Evolutionary conservation across 352 stramenopile genomes (phyloP).

Genomic region (Pythium phragmitis): DNA sequence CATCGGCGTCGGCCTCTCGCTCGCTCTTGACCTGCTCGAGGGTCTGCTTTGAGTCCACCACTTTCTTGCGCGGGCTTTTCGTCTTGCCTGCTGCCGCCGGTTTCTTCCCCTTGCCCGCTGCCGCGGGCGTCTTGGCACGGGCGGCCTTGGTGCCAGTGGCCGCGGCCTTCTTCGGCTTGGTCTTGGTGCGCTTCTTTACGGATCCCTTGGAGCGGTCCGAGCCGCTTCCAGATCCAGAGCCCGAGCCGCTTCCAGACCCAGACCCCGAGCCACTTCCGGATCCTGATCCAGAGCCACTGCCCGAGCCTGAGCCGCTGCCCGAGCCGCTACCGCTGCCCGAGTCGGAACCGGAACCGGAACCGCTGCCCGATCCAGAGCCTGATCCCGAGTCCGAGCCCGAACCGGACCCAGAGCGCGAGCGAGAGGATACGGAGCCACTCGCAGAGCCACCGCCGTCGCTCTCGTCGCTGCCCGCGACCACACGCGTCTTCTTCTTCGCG

Average conservation of each 20-base stretch:
- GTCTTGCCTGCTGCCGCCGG: slow-evolving; percentile 18
- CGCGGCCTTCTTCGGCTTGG: slow-evolving; percentile 30
- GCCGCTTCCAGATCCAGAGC: slow-evolving; percentile 30
- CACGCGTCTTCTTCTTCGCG: slow-evolving; percentile 53
- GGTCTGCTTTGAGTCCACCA: slow-evolving; percentile 33
- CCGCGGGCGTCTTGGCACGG: slow-evolving; percentile 34
- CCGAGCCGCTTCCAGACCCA: slow-evolving; percentile 21
- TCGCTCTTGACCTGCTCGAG: slow-evolving; percentile 43
- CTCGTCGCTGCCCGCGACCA: slow-evolving; percentile 71
- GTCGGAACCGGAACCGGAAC: slow-evolving; percentile 29
- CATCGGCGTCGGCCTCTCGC: slow-evolving; percentile 52
- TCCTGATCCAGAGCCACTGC: slow-evolving; percentile 26
- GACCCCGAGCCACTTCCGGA: slow-evolving; percentile 23
- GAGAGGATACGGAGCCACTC: slow-evolving; percentile 56
- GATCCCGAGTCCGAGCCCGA: slow-evolving; percentile 33
- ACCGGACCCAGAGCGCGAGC: slow-evolving; percentile 32
- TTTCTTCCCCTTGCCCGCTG: slow-evolving; percentile 27
- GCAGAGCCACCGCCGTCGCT: slow-evolving; percentile 55
- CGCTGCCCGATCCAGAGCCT: slow-evolving; percentile 30
- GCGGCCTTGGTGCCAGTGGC: slow-evolving; percentile 40
- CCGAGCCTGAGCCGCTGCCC: slow-evolving; percentile 35
- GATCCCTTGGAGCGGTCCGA: slow-evolving; percentile 38
- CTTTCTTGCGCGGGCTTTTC: slow-evolving; percentile 26
- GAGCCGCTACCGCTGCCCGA: slow-evolving; percentile 31
- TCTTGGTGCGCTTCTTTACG: slow-evolving; percentile 33